These are phyloP conservation scores for Quercus variabilis DNA, from an alignment of 306 rosid genomes.

Conservation along the genomic window DNA sequence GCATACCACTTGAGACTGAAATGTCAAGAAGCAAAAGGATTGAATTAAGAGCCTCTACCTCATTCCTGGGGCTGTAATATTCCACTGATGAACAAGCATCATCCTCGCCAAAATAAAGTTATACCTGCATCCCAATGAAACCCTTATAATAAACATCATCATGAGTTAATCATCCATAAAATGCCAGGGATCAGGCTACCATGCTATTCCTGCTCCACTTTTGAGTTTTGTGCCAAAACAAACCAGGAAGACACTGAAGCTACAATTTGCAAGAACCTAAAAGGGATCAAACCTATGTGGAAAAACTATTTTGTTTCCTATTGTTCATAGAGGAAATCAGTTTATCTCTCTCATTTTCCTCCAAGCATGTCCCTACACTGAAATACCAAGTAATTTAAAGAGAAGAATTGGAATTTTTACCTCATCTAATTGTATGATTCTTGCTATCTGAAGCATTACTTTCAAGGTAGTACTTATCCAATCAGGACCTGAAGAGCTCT, in stretches of 20 bases:
- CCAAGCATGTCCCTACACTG: constrained; percentile 8
- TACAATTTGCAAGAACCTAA: background rate
- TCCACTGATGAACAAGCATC: constrained; percentile 36
- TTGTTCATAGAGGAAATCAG: background rate
- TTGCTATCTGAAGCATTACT: constrained; percentile 55
- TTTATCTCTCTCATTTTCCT: background rate
- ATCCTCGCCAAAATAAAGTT: constrained; percentile 77
- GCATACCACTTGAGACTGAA: constrained; percentile 37
- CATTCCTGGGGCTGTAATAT: constrained; percentile 73
- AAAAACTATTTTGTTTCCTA: background rate
- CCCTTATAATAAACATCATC: constrained; percentile 7
- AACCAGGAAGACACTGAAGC: constrained; percentile 9
- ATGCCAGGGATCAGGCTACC: background rate
- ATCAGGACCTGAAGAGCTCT: constrained; percentile 29
- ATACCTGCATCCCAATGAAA: constrained; percentile 51
- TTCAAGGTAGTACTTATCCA: constrained; percentile 38
- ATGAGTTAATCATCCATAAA: constrained; percentile 20
- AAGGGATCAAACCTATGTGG: background rate
- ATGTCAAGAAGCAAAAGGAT: constrained; percentile 50
- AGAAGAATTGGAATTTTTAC: constrained; percentile 35
- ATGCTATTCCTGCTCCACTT: constrained; percentile 9
- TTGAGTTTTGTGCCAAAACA: constrained; percentile 4
- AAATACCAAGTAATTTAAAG: constrained; percentile 15
- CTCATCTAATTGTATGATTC: constrained; percentile 74
- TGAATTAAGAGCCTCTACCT: constrained; percentile 66